Evolutionary conservation across 2,329 filamentous ascomycete species (phyloP), one percentile per base, ranked within the genome.

Genomic region (Chaetomium sp.): DNA sequence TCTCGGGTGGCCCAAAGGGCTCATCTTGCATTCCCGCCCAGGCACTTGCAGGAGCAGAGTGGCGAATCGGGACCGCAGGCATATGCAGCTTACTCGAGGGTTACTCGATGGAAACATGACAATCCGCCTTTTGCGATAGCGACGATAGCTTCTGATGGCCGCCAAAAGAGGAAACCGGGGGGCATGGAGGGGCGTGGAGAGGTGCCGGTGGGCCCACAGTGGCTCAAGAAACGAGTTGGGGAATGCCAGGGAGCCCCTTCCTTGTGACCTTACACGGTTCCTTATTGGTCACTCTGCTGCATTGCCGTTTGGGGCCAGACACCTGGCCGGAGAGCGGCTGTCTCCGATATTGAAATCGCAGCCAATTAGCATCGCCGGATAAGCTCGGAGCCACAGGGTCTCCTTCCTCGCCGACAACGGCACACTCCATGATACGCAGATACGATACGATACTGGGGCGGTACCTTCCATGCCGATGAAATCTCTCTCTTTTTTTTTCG

Each of bases 101-200:
- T 75, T 75, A 75, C 72, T 76, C 73, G 73, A 76, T 75, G 57
- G 62, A 74, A 76, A 74, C 68, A 68, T 66, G 59, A 59, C 38
- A 51, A 6, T 36, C 7, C 42, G 19, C 19, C 19, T 27, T 27
- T 27, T 27, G 19, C 19, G 19, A 27, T 27, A 38, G 14, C 55
- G 58, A 48, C 53, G 56, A 62, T 62, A 54, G 47, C 61, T 53
- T 59, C 58, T 54, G 45, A 47, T 54, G 38, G 56, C 54, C 38
- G 46, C 55, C 58, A 27, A 52, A 58, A 58, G 42, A 2, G 58
- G 58, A 50, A 60, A 49, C 33, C 34, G 27, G 48, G 51, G 55
- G 37, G 33, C 19, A 27, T 38, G 12, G 19, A 27, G 19, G 19
- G 19, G 19, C 19, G 19, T 27, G 19, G 19, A 27, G 19, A 27